Base-by-base conservation (phyloP, 2,329 filamentous ascomycete species). In the Ophiostoma sp. region DNA sequence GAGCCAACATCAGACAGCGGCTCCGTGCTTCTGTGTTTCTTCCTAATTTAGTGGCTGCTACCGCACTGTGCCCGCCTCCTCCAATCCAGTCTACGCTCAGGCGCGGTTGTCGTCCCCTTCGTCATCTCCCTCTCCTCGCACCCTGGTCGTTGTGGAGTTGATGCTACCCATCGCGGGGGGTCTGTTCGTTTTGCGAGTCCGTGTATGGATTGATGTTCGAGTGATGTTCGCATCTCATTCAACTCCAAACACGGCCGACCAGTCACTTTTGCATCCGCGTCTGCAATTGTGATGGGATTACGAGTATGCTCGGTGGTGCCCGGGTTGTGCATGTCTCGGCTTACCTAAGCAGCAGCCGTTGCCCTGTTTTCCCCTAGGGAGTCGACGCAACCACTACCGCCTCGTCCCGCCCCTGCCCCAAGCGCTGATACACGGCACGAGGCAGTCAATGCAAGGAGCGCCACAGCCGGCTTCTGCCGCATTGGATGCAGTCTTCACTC, bases 81-180 rank as follows among this genome's bases (percentile, higher is more conserved):
- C 9, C 16, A 11, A 47, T 47, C 45, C 45, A 16, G n/a, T 47
- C 45, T 55, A 55, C 49, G 49, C 49, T 55, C 49, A 55, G 49
- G 49, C 49, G 27, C 27, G 27, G 27, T 27, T 27, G 27, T 27
- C 27, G 27, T 55, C 49, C 49, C 49, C 49, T 55, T 27, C n/a
- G 8, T 55, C 49, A 55, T 55, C 49, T 55, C 49, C 49, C 47
- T 27, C 18, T 55, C 49, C 49, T 55, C 49, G 49, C 9, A 55
- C 49, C 49, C 49, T 55, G n/a, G 49, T 55, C 49, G 27, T 55
- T 55, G 49, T 55, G 49, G 49, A 55, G 49, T 55, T 55, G 49
- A 55, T 55, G 49, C 49, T 55, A 55, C 49, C 27, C 49, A 55
- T 55, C 49, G 49, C 49, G 49, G 49, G 49, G 49, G 27, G 27